These are phyloP conservation scores for Gossypium trilobum DNA, from an alignment of 441 rosid species.

Conservation along the genomic window DNA sequence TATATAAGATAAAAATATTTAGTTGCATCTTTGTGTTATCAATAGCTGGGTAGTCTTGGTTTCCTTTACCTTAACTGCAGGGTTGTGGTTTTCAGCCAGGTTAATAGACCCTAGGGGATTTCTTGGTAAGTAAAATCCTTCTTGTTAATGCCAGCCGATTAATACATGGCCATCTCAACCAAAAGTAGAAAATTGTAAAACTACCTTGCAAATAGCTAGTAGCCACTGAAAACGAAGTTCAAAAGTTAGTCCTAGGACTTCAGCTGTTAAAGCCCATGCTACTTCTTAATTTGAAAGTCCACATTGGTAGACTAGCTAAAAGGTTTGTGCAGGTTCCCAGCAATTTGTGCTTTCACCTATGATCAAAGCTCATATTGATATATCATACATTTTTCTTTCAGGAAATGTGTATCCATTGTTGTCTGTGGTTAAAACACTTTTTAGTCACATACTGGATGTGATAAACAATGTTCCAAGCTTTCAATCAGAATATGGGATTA, in stretches of 20 bases:
- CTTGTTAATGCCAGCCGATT: background rate
- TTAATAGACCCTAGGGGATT: background rate
- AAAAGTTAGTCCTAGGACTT: background rate
- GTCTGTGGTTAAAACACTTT: constrained; percentile 58
- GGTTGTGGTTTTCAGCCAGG: background rate
- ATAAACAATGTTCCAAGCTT: constrained; percentile 67
- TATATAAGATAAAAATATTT: background rate
- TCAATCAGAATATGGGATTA: constrained; percentile 78
- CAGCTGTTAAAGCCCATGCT: background rate
- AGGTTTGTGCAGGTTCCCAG: background rate
- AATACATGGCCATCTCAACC: background rate
- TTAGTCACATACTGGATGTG: constrained; percentile 63
- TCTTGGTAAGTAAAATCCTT: background rate
- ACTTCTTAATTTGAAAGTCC: background rate
- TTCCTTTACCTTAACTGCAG: constrained; percentile 4
- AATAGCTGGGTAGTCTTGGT: background rate
- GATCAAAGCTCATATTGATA: background rate
- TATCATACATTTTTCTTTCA: constrained; percentile 19
- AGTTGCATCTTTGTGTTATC: constrained; percentile 5
- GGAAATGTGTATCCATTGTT: constrained; percentile 53
- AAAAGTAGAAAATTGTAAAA: background rate
- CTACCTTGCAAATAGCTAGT: background rate
- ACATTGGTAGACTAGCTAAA: background rate
- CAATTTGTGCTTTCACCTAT: background rate
- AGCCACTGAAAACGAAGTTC: background rate